A percentile compares a stretch with the other conserved stretches of the same genome.
phyloP scores from a whole-genome alignment of 2,329 filamentous ascomycete genomes.

The Drechslera avenae region DNA sequence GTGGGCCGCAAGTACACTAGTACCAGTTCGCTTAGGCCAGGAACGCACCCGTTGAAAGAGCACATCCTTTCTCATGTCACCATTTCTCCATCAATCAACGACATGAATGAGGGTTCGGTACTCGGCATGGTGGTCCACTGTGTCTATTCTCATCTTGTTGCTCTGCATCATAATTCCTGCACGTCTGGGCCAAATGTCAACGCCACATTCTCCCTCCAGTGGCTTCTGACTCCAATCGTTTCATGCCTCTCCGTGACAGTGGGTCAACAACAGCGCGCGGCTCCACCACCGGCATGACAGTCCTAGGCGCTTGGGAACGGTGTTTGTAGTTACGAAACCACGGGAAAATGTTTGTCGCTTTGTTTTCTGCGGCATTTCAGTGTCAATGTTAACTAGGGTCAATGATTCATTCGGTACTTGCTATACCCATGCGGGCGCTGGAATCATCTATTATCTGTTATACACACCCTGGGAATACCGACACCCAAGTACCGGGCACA shows the following conservation, averaged over 20 bases:
- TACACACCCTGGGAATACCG: too few species aligned
- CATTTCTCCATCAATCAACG: constrained; percentile 4
- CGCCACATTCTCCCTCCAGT: neutral
- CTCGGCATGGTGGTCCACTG: neutral
- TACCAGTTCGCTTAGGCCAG: constrained; percentile 2
- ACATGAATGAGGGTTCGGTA: neutral
- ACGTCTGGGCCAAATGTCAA: neutral
- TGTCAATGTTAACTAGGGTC: neutral
- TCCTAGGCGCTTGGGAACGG: constrained; percentile 1
- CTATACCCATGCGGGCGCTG: too few species aligned
- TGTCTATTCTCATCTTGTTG: neutral
- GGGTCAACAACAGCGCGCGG: constrained; percentile 8
- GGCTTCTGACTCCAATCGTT: constrained; percentile 10
- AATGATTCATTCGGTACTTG: too few species aligned
- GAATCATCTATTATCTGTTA: too few species aligned
- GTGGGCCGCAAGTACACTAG: too few species aligned
- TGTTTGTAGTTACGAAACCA: neutral
- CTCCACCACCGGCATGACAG: constrained; percentile 3
- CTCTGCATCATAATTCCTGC: neutral
- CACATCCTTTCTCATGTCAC: constrained; percentile 1
- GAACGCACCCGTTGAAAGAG: neutral
- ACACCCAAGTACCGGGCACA: too few species aligned
- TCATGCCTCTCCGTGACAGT: constrained; percentile 2
- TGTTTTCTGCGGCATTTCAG: neutral
- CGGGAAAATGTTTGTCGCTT: neutral